These are phyloP conservation scores for Vanderwaltozyma tropicalis DNA, from an alignment of 805 yeast species.

Conservation along the genomic window DNA sequence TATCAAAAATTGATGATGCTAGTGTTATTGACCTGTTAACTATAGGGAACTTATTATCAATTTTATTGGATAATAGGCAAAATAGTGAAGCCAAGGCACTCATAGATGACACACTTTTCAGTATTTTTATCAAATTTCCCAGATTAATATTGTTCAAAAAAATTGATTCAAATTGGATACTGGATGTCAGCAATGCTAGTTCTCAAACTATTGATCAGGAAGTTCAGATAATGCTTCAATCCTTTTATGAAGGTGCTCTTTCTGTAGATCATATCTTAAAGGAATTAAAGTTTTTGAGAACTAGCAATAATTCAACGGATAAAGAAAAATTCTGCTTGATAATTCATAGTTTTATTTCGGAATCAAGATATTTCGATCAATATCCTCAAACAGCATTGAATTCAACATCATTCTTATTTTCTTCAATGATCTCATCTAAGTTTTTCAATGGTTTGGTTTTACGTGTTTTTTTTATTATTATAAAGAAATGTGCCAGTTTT, in stretches of 20 bases:
- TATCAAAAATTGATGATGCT: no score
- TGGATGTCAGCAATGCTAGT: not conserved
- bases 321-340: constrained; percentile 97
- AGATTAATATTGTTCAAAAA: not conserved
- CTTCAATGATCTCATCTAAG: constrained; percentile 73
- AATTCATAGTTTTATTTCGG: constrained; percentile 90
- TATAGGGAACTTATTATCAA: no score
- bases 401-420: constrained; percentile 86
- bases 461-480: constrained; percentile 21
- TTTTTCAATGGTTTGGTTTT: constrained; percentile 76
- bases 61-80: no score
- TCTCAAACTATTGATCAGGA: constrained; percentile 58
- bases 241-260: constrained; percentile 84
- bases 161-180: not conserved
- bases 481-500: not conserved
- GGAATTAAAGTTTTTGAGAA: constrained; percentile 63
- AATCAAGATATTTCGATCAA: constrained; percentile 87
- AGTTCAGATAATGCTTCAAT: constrained; percentile 83
- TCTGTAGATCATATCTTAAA: constrained; percentile 82
- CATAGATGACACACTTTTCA: no score
- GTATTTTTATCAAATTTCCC: not conserved
- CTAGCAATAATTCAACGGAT: constrained; percentile 70
- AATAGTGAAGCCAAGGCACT: no score
- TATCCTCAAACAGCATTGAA: constrained; percentile 92
- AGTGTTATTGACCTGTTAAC: no score